Evolutionary conservation across 2,329 filamentous ascomycete species (phyloP).

Genomic region (Penicillium sp.): DNA sequence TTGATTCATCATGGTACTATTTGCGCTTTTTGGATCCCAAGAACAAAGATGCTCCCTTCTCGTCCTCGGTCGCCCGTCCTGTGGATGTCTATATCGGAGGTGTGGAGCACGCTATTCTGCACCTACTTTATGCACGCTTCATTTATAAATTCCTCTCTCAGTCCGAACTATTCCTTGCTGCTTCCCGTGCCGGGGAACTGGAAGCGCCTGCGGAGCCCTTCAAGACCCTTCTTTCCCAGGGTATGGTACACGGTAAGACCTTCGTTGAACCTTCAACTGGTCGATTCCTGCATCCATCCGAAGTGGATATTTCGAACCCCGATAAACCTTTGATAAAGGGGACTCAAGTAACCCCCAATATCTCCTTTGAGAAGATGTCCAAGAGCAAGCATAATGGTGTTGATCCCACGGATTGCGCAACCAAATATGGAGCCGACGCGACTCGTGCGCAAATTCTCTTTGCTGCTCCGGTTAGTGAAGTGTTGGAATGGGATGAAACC

Average conservation of each 20-base stretch:
- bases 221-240: slow-evolving; percentile 79
- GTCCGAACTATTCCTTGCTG: slow-evolving; percentile 44
- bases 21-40: slow-evolving; percentile 76
- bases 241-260: slow-evolving; percentile 91
- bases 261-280: slow-evolving; percentile 75
- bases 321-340: slow-evolving; percentile 64
- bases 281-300: slow-evolving; percentile 74
- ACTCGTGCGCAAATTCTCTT: slow-evolving; percentile 87
- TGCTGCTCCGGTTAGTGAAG: slow-evolving; percentile 80
- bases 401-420: slow-evolving; percentile 74
- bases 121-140: slow-evolving; percentile 86
- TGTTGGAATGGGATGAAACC: slow-evolving; percentile 84
- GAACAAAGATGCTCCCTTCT: slow-evolving; percentile 66
- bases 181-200: slow-evolving; percentile 39
- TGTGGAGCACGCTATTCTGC: slow-evolving; percentile 87
- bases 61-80: slow-evolving; percentile 63
- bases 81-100: slow-evolving; percentile 90
- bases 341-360: slow-evolving; percentile 61
- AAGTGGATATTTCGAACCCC: slow-evolving; percentile 67
- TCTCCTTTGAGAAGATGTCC: slow-evolving; percentile 89
- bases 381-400: slow-evolving; percentile 94
- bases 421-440: slow-evolving; percentile 78
- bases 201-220: slow-evolving; percentile 71
- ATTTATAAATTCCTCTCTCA: slow-evolving; percentile 82
- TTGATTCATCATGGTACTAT: slow-evolving; percentile 94